phyloP scores from a whole-genome alignment of 2,329 filamentous ascomycete species.

The Paraphoma sp. region DNA sequence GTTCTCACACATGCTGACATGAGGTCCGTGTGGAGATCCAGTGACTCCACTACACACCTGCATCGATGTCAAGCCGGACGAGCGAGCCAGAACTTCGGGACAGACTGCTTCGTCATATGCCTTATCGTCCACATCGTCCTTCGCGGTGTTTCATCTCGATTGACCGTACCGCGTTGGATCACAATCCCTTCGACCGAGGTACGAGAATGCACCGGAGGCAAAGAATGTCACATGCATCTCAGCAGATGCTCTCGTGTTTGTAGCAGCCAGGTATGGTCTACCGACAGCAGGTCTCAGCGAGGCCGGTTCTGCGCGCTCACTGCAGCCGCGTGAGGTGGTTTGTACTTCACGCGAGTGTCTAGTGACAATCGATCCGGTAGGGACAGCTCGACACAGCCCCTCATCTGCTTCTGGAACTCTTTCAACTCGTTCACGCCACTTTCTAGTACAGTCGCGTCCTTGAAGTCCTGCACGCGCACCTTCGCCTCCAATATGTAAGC shows the following conservation, averaged over 20 bases:
- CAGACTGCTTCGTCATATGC: too few species aligned
- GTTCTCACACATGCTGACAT: neutral
- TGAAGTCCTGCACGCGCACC: slow-evolving; percentile 63
- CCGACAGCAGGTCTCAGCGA: slow-evolving; percentile 19
- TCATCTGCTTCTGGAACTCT: slow-evolving; percentile 61
- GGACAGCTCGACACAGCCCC: slow-evolving; percentile 63
- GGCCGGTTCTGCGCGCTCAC: slow-evolving; percentile 13
- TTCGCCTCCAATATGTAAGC: slow-evolving; percentile 65
- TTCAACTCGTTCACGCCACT: slow-evolving; percentile 62
- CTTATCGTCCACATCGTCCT: too few species aligned
- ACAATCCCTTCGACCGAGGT: neutral
- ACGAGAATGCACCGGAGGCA: neutral
- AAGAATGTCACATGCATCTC: neutral
- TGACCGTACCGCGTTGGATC: neutral
- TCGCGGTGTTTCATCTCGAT: too few species aligned
- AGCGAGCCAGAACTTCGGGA: too few species aligned
- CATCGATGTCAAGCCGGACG: too few species aligned
- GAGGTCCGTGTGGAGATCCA: neutral
- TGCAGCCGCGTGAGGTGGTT: slow-evolving; percentile 23
- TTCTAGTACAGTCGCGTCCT: slow-evolving; percentile 61
- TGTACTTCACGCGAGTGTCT: slow-evolving; percentile 65
- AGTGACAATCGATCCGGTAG: slow-evolving; percentile 65
- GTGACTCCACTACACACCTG: too few species aligned
- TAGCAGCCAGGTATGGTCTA: neutral
- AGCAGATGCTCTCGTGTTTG: too few species aligned